Base-by-base conservation (phyloP, 495 filamentous ascomycete species). In the Aspergillus conjunctus region DNA sequence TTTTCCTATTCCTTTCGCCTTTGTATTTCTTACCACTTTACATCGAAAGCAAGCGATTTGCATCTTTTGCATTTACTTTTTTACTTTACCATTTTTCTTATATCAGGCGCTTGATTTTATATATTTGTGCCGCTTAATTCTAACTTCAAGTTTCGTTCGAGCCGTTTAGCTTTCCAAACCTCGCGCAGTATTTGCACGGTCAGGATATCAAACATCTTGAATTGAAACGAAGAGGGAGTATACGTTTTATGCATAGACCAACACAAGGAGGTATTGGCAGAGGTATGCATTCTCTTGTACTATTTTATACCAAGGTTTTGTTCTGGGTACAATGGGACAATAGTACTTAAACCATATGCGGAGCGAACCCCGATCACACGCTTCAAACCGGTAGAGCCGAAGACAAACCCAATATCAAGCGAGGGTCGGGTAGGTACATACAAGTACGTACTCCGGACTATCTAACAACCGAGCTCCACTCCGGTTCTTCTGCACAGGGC, bases 401-500 rank as follows among this genome's bases (percentile, higher is more conserved):
- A 2, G 26, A 26, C 26, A 26, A 26, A 26, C 5, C 18, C 11
- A 48, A 21, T 11, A 48, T 11, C 8, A 48, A 11, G 44, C 37
- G 37, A 41, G 44, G 44, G 44, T 48, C 44, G 44, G 44, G 20
- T 21, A 48, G 44, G 15, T 18, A 7, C 44, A 21, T 48, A 11
- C 20, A 26, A 26, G 26, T 26, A 26, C 26, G 26, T 26, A 26
- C 26, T 41, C 10, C 18, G 43, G 18, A 46, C 14, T 48, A 48
- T 48, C 21, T 21, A 48, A 43, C 51, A 39, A 31, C 15, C 18
- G 31, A 54, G 51, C 37, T 54, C 51, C 51, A 15, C 51, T 41
- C 7, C 37, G 26, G 32, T 54, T 54, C 51, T 54, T 54, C 51
- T 54, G 32, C 32, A 54, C 17, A 9, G 18, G 21, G 33, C 51